Percentiles rank a stretch among this genome's conserved stretches.
Evolutionary conservation across 2,329 filamentous ascomycete species (phyloP).

Genomic region (Apiospora arundinis): DNA sequence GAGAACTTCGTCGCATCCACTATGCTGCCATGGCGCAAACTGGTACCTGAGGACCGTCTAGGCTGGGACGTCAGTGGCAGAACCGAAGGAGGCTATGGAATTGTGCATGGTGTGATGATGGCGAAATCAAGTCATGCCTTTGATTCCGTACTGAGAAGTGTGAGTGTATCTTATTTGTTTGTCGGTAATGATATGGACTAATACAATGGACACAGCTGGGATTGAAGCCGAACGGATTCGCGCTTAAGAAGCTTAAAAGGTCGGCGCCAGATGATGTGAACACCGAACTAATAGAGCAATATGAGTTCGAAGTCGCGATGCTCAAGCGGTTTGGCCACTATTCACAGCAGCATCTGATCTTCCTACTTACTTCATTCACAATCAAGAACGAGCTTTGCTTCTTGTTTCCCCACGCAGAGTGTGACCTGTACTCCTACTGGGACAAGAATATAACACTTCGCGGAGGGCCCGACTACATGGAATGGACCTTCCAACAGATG

Average conservation of each 20-base stretch:
- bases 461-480: neutral
- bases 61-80: neutral
- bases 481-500: conserved; percentile 26
- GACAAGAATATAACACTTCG: neutral
- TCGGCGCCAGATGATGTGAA: neutral
- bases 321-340: neutral
- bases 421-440: conserved; percentile 33
- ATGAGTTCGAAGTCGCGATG: neutral
- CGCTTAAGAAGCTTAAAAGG: neutral
- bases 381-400: conserved; percentile 29
- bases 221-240: neutral
- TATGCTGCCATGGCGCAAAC: neutral
- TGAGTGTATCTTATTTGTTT: neutral
- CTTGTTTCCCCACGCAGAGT: conserved; percentile 37
- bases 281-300: neutral
- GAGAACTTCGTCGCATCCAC: neutral
- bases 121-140: neutral
- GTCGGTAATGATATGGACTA: too few relatives aligned
- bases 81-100: neutral
- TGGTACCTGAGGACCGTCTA: neutral
- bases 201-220: neutral
- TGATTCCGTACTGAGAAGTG: neutral
- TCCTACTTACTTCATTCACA: conserved; percentile 31
- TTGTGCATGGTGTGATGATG: neutral
- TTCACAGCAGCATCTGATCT: conserved; percentile 32